phyloP scores from a whole-genome alignment of 495 filamentous ascomycete species.

The Cryomyces minteri region DNA sequence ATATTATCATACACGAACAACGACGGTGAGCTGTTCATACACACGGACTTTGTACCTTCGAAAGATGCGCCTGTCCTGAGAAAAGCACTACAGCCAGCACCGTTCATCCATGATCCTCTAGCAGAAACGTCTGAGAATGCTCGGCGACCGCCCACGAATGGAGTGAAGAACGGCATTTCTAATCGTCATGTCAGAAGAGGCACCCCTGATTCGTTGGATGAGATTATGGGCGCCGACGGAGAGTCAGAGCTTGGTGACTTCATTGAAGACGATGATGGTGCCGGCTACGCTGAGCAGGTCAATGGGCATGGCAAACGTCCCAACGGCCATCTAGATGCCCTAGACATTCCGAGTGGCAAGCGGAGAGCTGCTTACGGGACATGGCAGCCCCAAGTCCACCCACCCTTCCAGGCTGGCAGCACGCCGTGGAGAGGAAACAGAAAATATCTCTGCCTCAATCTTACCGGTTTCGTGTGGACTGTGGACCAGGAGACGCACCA shows the following conservation, averaged over 20 bases:
- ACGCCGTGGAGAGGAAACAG: slow-evolving; percentile 91
- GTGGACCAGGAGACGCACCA: slow-evolving; percentile 88
- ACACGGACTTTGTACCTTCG: slow-evolving; percentile 54
- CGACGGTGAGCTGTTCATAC: slow-evolving; percentile 81
- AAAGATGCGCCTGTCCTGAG: slow-evolving; percentile 42
- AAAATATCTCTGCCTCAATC: slow-evolving; percentile 81
- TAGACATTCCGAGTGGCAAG: slow-evolving; percentile 35
- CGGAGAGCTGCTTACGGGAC: slow-evolving; percentile 30
- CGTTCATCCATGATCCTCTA: slow-evolving; percentile 68
- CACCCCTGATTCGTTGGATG: slow-evolving; percentile 40
- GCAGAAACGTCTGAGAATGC: slow-evolving; percentile 51
- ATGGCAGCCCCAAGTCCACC: slow-evolving; percentile 54
- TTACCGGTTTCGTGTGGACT: slow-evolving; percentile 91
- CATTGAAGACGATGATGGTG: slow-evolving; percentile 89
- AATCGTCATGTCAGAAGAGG: slow-evolving; percentile 22
- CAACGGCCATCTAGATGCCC: slow-evolving; percentile 30
- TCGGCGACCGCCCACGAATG: slow-evolving; percentile 33
- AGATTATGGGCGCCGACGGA: slow-evolving; percentile 32
- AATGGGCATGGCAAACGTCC: slow-evolving; percentile 45
- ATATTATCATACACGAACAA: slow-evolving; percentile 77
- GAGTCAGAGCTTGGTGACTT: slow-evolving; percentile 46
- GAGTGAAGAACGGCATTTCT: slow-evolving; percentile 27
- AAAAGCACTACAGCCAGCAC: slow-evolving; percentile 50
- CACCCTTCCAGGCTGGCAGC: slow-evolving; percentile 80
- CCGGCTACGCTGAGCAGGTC: slow-evolving; percentile 53